Percentiles rank a stretch among this genome's conserved stretches.
Conservation (phyloP, 2,329 filamentous ascomycete species). For the Aureobasidium sp. region DNA sequence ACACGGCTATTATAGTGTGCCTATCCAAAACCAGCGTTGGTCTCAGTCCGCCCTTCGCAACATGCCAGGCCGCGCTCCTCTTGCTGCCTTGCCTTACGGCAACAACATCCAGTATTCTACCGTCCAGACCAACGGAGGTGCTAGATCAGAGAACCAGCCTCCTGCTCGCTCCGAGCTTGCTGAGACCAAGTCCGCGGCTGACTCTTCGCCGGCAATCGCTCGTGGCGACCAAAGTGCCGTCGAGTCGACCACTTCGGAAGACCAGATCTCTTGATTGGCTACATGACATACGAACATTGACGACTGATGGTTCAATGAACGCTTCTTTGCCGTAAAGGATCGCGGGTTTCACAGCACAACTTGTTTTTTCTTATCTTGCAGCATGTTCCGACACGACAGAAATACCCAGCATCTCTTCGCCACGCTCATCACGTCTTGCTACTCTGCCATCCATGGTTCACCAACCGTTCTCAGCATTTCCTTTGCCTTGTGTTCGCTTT, state of each 20-base stretch:
- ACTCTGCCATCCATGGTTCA: neutral
- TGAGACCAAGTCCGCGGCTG: conserved; percentile 12
- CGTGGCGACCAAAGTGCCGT: conserved; percentile 16
- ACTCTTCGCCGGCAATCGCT: conserved; percentile 16
- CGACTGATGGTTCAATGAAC: conserved; percentile 2
- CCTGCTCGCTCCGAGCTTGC: conserved; percentile 11
- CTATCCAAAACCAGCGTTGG: conserved; percentile 31
- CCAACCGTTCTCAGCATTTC: neutral
- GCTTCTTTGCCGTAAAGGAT: neutral
- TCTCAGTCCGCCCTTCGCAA: conserved; percentile 27
- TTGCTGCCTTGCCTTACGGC: conserved; percentile 24
- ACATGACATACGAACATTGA: neutral
- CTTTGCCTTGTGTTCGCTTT: neutral
- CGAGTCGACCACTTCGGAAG: conserved; percentile 2
- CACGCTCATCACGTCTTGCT: conserved; percentile 2
- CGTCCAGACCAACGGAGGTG: conserved; percentile 1
- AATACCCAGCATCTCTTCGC: conserved; percentile 12
- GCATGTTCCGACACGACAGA: conserved; percentile 2
- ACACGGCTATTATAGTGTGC: conserved; percentile 19
- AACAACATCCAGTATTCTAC: conserved; percentile 20
- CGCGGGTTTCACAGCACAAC: conserved; percentile 1
- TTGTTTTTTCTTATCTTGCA: conserved; percentile 8
- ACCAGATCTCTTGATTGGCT: conserved; percentile 1
- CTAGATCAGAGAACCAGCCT: conserved; percentile 17
- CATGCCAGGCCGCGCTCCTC: conserved; percentile 21